Base-by-base conservation (phyloP, 2,329 filamentous ascomycete genomes). In the Plectosphaerella plurivora region DNA sequence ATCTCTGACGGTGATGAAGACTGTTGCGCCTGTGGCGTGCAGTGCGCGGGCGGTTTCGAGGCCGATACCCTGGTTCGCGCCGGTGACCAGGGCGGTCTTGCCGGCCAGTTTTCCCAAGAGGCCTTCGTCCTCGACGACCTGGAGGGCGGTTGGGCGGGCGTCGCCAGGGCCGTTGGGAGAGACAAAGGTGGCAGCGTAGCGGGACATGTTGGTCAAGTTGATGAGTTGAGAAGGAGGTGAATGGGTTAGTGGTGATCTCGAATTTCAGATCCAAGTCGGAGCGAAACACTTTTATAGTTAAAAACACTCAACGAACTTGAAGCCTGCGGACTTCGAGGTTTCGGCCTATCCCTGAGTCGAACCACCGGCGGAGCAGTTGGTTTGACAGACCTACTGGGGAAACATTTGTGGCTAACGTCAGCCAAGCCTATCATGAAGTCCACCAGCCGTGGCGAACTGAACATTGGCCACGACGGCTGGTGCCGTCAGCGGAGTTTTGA, bases 1-100 rank as follows among this genome's bases (percentile, higher is more conserved):
- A 45, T 64, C 74, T 52, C 77, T 76, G 28, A 74, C 73, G 7
- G 68, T 73, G 24, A 78, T 73, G 51, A 81, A 70, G 24, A 71
- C 60, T 3, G 61, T 55, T 0, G 76, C 74, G 1, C 66, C 60
- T 25, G 68, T 68, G 37, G 66, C 59, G 18, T 22, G 22, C 22
- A 22, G 22, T 22, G 76, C 74, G 42, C 77, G 62, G 39, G 65
- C 57, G 14, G 62, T 52, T 33, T 66, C 64, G 46, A 73, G 74
- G 7, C 57, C 52, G 25, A 68, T 63, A 49, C 64, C 12, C 76
- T 55, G 8, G 68, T 59, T 20, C 69, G 73, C 67, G n/a, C 74
- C 73, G 0, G 73, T 76, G 3, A 69, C 67, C 41, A 77, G 64
- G 49, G 76, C 61, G 4, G 60, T 64, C 45, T 72, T 73, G 51